Evolutionary conservation across 129 eudicot genomes (phyloP), one percentile per base, ranked within the genome.

Genomic region (Lactuca saligna): DNA sequence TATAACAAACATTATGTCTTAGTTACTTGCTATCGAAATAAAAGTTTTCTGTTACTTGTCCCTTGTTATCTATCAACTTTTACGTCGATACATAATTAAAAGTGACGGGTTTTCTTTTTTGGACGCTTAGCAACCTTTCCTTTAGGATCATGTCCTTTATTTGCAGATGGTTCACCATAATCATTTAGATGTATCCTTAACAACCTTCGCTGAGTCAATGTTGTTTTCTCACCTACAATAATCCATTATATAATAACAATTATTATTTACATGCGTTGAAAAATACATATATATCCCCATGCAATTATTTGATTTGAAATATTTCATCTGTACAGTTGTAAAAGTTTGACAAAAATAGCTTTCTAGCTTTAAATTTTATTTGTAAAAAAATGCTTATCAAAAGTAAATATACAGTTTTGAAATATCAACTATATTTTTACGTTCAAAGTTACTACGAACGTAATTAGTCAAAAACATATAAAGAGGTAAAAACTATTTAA

Each of bases 111-210:
- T 38, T 29, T 61, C 37, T 54, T 71, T 37, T 59, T 58, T 38
- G 57, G 48, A 13, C 75, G 71, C 64, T 75, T 66, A 8, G 72
- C 76, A 48, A 34, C 14, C 35, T 56, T 71, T 71, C 70, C 78
- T 15, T 65, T 61, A 3, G 95, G 95, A 61, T 80, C 88, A 15
- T 88, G 91, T 10, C 91, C 85, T 15, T 50, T 68, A 76, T 88
- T 88, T 10, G 95, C 95, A 0, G 91, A 56, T 31, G 91, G 81
- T 58, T 70, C 80, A 6, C 71, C 78, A 44, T 88, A 88, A 79
- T 88, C 95, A 15, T 85, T 37, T 17, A 83, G 63, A 34, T 39
- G 48, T 76, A 80, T 71, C 15, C 57, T 69, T 32, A 80, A 67
- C 61, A 81, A 71, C 80, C 76, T 71, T 70, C 82, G 77, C 1